Base-by-base conservation (phyloP, 2,329 filamentous ascomycete species). In the Sclerotinia nivalis region DNA sequence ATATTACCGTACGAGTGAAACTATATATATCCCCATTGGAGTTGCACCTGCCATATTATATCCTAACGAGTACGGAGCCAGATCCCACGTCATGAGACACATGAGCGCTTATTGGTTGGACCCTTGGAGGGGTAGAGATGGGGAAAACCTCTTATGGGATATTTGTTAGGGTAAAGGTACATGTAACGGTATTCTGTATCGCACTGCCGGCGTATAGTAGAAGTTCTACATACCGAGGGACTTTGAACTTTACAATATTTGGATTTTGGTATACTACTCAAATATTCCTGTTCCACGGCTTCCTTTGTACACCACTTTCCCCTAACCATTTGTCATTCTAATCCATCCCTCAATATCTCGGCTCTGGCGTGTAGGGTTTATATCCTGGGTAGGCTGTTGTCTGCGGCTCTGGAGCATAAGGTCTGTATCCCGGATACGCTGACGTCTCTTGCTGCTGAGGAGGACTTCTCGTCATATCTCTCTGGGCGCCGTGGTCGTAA, bases 401-500 rank as follows among this genome's bases (percentile, higher is more conserved):
- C 58, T 61, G 25, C 3, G 58, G 58, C 40, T 47, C n/a, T 45
- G 58, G 58, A 4, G 15, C 8, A 60, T 60, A 60, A 60, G 58
- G 58, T 45, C 25, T 60, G n/a, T 60, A 69, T 61, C 66, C 66
- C 9, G 66, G 67, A 56, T 55, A 64, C 13, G 49, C 65, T 43
- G 52, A 28, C 13, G 66, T 22, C 34, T 69, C 49, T 54, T 47
- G 58, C 37, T 50, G 66, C 6, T 61, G 60, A 37, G 66, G 55
- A 12, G 66, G 66, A 43, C 66, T 64, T 25, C 66, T 69, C 3
- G 66, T 47, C 49, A 40, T 69, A 25, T 37, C 28, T 20, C 60
- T 64, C 47, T 52, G 60, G 9, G 31, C 7, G 12, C 47, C 31
- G 4, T 20, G 7, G 13, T 64, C 31, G n/a, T 64, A 64, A 31